Evolutionary conservation across 2,329 filamentous ascomycete species (phyloP), one percentile per base, ranked within the genome.

Genomic region (Dactylellina leptospora): DNA sequence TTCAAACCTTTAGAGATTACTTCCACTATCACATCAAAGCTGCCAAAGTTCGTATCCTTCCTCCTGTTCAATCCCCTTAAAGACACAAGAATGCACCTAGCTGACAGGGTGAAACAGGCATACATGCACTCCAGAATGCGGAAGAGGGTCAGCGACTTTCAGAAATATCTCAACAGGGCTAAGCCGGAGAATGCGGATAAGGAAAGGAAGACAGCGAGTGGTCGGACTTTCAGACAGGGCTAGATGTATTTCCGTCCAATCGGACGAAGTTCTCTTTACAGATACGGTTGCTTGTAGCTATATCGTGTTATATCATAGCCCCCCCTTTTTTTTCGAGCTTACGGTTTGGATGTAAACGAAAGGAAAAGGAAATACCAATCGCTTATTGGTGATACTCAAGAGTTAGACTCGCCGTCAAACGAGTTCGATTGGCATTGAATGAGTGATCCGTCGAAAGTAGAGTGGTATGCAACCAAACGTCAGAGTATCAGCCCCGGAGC

Each of bases 1-100:
- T 99, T 78, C 96, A 99, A 82, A 99, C 95, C 11, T 99, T 99
- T 90, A 91, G 95, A 76, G 95, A 99, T 80, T 99, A 99, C 82
- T 99, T 99, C 85, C 95, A 99, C 81, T 99, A 99, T 81, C 95
- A 99, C 82, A 99, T 99, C 82, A 99, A 99, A 83, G 96, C 95
- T 27, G 97, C 93, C 74, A 99, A 99, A 85, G 87, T 88, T 80
- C 56, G n/a, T n/a, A n/a, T n/a, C n/a, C n/a, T n/a, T n/a, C n/a
- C n/a, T n/a, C 36, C 3, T 33, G 6, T 40, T 16, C 36, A 40
- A 11, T 40, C 36, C 36, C 8, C 36, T 16, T 54, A 33, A n/a
- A 20, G 36, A 18, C 13, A 20, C 13, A 28, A 22, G 23, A n/a
- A 9, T 11, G 9, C 1, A 22, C 20, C 9, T 25, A 11, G 22